Percentiles rank a stretch among this genome's conserved stretches.
Evolutionary conservation across 306 rosid genomes (phyloP).

Genomic region (Cyamopsis tetragonoloba): DNA sequence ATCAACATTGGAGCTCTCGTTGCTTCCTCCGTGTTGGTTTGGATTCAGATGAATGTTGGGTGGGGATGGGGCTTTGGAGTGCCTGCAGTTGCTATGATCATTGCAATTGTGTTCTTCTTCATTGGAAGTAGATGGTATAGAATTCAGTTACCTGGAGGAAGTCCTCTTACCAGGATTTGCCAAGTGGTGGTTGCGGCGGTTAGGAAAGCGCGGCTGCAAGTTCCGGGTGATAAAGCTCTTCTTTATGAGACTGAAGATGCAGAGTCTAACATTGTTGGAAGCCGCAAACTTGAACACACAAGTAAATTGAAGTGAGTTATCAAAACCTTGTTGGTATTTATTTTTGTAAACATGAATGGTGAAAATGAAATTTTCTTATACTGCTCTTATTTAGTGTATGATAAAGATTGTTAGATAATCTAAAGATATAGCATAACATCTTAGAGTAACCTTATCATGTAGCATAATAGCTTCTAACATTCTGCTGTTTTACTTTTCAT

Average conservation of each 20-base stretch:
- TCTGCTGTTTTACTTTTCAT: neutral
- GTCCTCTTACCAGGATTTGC: constrained; percentile 70
- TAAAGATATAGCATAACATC: neutral
- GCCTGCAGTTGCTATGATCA: constrained; percentile 70
- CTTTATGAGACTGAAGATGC: constrained; percentile 61
- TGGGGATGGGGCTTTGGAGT: constrained; percentile 97
- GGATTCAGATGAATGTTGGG: constrained; percentile 81
- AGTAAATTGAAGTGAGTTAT: constrained; percentile 49
- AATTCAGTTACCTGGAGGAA: constrained; percentile 69
- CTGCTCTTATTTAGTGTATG: neutral
- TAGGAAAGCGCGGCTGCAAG: constrained; percentile 35
- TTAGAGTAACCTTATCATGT: neutral
- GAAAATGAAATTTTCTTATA: neutral
- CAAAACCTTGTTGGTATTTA: constrained; percentile 4
- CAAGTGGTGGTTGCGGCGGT: constrained; percentile 67
- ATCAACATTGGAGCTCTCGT: constrained; percentile 70
- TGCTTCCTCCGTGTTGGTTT: constrained; percentile 76
- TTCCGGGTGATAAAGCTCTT: constrained; percentile 61
- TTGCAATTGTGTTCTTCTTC: constrained; percentile 66
- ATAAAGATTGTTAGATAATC: neutral
- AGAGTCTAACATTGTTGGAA: constrained; percentile 66
- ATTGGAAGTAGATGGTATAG: constrained; percentile 56
- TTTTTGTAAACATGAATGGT: neutral
- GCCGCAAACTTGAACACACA: constrained; percentile 79
- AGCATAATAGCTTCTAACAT: neutral